Conservation (phyloP, 768 basidiomycete genomes). For the Pleurotus djamor region DNA sequence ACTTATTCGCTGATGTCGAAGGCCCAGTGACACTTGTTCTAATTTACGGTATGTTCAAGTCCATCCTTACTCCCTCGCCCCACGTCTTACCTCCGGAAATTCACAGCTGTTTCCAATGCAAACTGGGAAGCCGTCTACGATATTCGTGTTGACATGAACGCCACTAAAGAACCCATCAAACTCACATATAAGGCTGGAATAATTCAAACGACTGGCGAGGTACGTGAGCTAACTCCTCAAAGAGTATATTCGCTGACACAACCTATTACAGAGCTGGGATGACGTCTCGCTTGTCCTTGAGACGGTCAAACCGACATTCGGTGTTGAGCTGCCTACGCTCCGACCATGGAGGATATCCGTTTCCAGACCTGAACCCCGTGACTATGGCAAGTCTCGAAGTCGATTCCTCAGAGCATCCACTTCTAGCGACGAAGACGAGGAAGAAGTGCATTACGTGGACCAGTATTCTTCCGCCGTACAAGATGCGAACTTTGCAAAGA, state of each 20-base stretch:
- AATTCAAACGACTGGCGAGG: constrained; percentile 38
- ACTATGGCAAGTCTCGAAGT: too few species aligned
- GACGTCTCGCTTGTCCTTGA: constrained; percentile 17
- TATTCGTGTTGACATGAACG: constrained; percentile 33
- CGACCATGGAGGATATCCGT: not conserved
- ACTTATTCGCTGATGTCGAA: constrained; percentile 20
- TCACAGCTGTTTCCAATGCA: constrained; percentile 12
- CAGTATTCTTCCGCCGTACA: not conserved
- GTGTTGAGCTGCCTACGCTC: constrained; percentile 13
- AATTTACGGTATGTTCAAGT: constrained; percentile 24
- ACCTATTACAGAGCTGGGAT: constrained; percentile 15
- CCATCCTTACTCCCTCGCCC: not conserved
- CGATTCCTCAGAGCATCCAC: not conserved
- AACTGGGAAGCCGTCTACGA: constrained; percentile 36
- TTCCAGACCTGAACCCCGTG: not conserved
- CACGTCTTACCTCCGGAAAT: not conserved
- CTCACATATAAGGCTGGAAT: constrained; percentile 38
- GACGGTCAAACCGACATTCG: constrained; percentile 18
- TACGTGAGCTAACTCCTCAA: constrained; percentile 5
- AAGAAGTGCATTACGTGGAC: not conserved
- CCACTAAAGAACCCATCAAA: constrained; percentile 25
- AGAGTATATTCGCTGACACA: not conserved
- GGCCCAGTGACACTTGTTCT: constrained; percentile 26
- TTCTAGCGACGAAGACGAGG: not conserved
- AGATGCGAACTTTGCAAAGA: too few species aligned